Base-by-base conservation (phyloP, 331 rosid species). In the Acacia pycnantha region DNA sequence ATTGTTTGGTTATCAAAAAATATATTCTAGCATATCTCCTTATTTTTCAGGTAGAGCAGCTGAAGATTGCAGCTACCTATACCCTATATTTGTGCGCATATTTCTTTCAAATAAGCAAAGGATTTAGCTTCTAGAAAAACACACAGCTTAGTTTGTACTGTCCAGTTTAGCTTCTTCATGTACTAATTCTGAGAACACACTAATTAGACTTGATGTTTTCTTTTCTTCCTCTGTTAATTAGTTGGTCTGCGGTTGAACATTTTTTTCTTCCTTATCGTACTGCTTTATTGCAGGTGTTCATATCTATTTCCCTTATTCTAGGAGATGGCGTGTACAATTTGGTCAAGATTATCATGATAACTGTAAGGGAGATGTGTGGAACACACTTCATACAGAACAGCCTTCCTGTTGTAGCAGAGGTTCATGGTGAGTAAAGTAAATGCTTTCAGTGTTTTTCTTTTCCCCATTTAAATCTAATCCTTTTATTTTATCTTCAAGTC, bases 261-360 rank as follows among this genome's bases (percentile, higher is more conserved):
- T 56, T 18, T 18, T 53, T 61, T 80, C 73, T 59, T 43, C 33
- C 72, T 61, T 51, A 11, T 85, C 66, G 69, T 82, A 83, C 65
- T 58, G 65, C 31, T 8, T 31, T 74, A 72, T 72, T 87, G 77
- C 87, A 95, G 99, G 99, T 95, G 47, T 95, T 95, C 81, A 89
- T 95, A 84, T 84, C 99, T 61, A 92, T 93, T 79, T 84, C 99
- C 64, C 92, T 95, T 81, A 92, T 95, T 82, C 86, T 95, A 31
- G 99, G 98, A 48, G 99, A 95, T 62, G 99, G 99, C 70, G 81
- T 90, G 22, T 95, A 92, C 85, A 93, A 93, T 87, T 85, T 92
- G 82, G 8, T 90, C 68, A 92, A 95, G 88, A 92, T 90, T 88
- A 84, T 95, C 79, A 58, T 86, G 74, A 80, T 92, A 79, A 91